Conservation (phyloP, 2,329 filamentous ascomycete species). For the Fonsecaea multimorphosa region DNA sequence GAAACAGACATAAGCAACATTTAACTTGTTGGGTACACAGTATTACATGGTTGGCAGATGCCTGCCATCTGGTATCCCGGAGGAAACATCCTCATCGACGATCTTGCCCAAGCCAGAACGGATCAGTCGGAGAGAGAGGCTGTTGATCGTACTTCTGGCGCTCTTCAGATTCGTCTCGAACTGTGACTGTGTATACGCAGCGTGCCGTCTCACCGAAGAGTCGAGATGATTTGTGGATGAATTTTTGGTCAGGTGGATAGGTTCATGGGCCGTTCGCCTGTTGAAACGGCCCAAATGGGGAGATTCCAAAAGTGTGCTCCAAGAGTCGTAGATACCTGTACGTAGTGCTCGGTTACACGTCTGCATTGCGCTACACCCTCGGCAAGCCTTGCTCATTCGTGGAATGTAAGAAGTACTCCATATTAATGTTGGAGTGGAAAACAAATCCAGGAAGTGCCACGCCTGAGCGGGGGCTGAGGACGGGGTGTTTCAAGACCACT, state of each 20-base stretch:
- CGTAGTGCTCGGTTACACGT: neutral
- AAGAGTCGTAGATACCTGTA: neutral
- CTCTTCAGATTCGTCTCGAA: neutral
- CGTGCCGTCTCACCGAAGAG: neutral
- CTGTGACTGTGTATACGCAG: neutral
- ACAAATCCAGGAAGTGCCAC: neutral
- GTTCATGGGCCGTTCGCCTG: neutral
- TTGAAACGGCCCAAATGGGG: constrained; percentile 1
- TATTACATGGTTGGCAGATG: neutral
- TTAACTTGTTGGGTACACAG: neutral
- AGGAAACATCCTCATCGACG: constrained; percentile 5
- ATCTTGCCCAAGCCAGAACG: constrained; percentile 16
- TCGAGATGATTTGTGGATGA: neutral
- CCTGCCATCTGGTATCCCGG: neutral
- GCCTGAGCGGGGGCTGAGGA: neutral
- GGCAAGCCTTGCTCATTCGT: neutral
- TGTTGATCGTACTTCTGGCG: constrained; percentile 9
- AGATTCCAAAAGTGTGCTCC: neutral
- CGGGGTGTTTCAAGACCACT: too few relatives aligned
- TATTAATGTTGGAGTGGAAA: neutral
- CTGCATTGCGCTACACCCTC: neutral
- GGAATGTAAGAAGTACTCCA: neutral
- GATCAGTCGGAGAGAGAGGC: constrained; percentile 9
- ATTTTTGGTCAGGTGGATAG: neutral
- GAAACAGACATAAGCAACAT: neutral